Percentiles rank a stretch among this genome's conserved stretches.
Conservation (phyloP, 768 basidiomycete genomes). For the Paxillus involutus region DNA sequence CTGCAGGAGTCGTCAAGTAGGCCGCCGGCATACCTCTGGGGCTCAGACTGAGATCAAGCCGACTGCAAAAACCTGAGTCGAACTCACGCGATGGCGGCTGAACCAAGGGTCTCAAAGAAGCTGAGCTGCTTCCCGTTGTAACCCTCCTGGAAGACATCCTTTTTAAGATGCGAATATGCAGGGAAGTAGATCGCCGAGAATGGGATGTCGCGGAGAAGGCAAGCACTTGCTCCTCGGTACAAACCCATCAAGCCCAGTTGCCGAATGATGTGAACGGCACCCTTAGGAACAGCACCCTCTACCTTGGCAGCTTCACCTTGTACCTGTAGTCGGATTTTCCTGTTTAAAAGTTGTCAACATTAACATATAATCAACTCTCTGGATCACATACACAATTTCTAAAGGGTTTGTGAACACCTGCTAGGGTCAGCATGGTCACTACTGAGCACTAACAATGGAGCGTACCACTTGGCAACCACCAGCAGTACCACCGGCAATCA, state of each 20-base stretch:
- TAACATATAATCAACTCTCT: background rate
- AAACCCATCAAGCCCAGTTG: conserved; percentile 91
- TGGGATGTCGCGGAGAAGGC: conserved; percentile 92
- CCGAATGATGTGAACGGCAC: conserved; percentile 89
- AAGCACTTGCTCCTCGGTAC: conserved; percentile 92
- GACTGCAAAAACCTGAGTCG: conserved; percentile 11
- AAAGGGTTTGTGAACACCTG: conserved; percentile 97
- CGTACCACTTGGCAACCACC: conserved; percentile 98
- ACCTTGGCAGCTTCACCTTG: conserved; percentile 92
- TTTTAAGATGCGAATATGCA: conserved; percentile 86
- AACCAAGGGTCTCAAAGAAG: conserved; percentile 83
- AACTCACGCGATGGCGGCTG: conserved; percentile 81
- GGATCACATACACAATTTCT: conserved; percentile 78
- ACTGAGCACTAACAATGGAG: conserved; percentile 20
- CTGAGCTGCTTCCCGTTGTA: conserved; percentile 91
- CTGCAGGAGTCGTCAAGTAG: conserved; percentile 88
- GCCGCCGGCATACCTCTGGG: conserved; percentile 96
- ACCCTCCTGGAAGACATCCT: conserved; percentile 93
- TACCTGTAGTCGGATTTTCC: conserved; percentile 92
- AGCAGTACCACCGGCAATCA: conserved; percentile 88
- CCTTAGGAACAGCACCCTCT: conserved; percentile 77
- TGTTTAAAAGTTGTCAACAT: conserved; percentile 27
- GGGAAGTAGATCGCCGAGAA: conserved; percentile 95
- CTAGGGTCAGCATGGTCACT: conserved; percentile 13
- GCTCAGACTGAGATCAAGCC: conserved; percentile 28